Evolutionary conservation across 257 asterid genomes (phyloP), one percentile per base, ranked within the genome.

Genomic region (Apocynum venetum): DNA sequence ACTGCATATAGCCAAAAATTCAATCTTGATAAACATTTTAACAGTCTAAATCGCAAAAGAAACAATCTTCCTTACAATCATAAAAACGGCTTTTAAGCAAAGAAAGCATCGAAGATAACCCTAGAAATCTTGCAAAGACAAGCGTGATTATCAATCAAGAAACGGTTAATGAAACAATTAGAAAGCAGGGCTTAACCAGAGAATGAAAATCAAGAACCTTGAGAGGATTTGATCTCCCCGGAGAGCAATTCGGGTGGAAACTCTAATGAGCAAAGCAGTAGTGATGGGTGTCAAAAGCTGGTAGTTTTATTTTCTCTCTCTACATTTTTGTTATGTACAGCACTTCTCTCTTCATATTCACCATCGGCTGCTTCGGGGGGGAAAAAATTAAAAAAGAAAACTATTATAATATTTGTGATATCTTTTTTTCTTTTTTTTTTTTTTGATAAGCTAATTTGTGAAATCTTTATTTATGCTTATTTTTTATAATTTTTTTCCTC

Each of bases 161-260:
- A 11, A 66, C 10, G 11, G 12, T 8, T 13, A 73, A 57, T 25
- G 31, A 73, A 7, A 43, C 14, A 35, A 9, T 7, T 13, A 2
- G n/a, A n/a, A 44, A 46, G 44, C 49, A 41, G 10, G 43, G 55
- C 14, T 57, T 56, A 12, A 74, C 56, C 19, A 57, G 9, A n/a
- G 6, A 43, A 57, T 8, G 73, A 41, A 15, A 68, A 20, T 19
- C 53, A 68, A 68, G 6, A 43, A 68, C 53, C 53, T 68, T 17
- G 53, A 68, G 73, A 68, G 52, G 47, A 48, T 17, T 41, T 43
- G 38, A 68, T 68, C 73, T 68, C 73, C 73, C 53, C 73, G 43
- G 73, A 68, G 36, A 68, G 71, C 71, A 44, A 9, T 15, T 38
- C 51, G 71, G 49, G 71, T 40, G 71, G 49, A 66, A 66, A 40